Base-by-base conservation (phyloP, 495 filamentous ascomycete species). In the Aspergillus coremiiformis region DNA sequence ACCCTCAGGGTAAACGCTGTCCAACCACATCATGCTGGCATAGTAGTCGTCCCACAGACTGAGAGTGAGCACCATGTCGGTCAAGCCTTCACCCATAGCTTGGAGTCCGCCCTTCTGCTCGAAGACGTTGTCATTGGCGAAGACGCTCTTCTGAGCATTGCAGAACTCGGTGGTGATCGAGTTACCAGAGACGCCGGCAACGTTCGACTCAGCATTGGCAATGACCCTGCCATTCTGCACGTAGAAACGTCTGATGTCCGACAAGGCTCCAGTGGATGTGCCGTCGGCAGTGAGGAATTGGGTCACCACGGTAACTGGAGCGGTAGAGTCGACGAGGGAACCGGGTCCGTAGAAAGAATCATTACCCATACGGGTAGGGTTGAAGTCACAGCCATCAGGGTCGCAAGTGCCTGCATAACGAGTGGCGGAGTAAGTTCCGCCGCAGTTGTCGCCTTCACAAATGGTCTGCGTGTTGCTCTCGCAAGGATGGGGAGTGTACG, bases 1-100 rank as follows among this genome's bases (percentile, higher is more conserved):
- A 60, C 76, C 74, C 35, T 75, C 68, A 3, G 87, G 88, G 74
- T 83, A 89, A 68, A 71, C 78, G 64, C 82, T 82, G 75, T 91
- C 87, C 60, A 93, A 82, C 88, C 88, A 92, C 58, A 86, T 77
- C 88, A 91, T 92, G 73, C 87, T 78, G 69, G 77, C 71, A 21
- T 76, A 69, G 70, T 90, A 80, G 71, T 90, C 86, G 63, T 88
- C 84, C 86, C 86, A 90, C 63, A 90, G 63, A 59, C 78, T 83
- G 79, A 90, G 78, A 65, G 86, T 84, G n/a, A 90, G 77, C 44
- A 87, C 86, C 83, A 88, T 84, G 52, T 72, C 39, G 14, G 60
- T 66, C 23, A 88, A 62, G 19, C 74, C 81, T 22, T 69, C 59
- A 48, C 82, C 74, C 75, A 89, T 83, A 43, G 69, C 64, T 12